Evolutionary conservation across 805 yeast genomes (phyloP), one percentile per base, ranked within the genome.

Genomic region (Lipomyces yamadae): DNA sequence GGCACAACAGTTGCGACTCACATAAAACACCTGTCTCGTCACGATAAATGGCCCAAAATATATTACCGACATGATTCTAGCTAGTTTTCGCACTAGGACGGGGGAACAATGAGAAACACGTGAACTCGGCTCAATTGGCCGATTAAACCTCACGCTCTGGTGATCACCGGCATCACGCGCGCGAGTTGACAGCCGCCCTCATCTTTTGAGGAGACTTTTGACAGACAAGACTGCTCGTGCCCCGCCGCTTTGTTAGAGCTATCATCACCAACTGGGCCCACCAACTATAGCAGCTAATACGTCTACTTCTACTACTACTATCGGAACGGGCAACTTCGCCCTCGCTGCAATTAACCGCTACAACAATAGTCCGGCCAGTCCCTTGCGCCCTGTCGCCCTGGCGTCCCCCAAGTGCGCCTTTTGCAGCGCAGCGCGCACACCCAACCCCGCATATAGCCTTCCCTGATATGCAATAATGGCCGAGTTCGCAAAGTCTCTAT

Each of bases 11-110:
- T 30, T 6, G 24, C 48, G 5, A 42, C 48, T 42, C 45, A 66
- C 73, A 55, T 73, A 73, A 52, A 73, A 73, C 39, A 73, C 75
- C 65, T 73, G 75, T 33, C 58, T 53, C 7, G 74, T 69, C 32
- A 73, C 75, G 33, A 62, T 64, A 58, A 72, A 73, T 42, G 63
- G 60, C 11, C 75, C 75, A 56, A 73, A 73, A 39, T 71, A 55
- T 52, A 71, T 69, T 30, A 32, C 11, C 6, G 65, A 53, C 70
- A 66, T 71, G 29, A 33, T 53, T 24, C 24, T 24, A 24, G 24
- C 24, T 24, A 24, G 24, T 1, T 24, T 24, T 24, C 24, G 24
- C 24, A 24, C 24, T 24, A 24, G 24, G 24, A 24, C 24, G 24
- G 24, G 24, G 24, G 24, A 24, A 24, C 24, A 24, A 24, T 24